Base-by-base conservation (phyloP, 192 early-diverging fungal species). In the Glomus cerebriforme region DNA sequence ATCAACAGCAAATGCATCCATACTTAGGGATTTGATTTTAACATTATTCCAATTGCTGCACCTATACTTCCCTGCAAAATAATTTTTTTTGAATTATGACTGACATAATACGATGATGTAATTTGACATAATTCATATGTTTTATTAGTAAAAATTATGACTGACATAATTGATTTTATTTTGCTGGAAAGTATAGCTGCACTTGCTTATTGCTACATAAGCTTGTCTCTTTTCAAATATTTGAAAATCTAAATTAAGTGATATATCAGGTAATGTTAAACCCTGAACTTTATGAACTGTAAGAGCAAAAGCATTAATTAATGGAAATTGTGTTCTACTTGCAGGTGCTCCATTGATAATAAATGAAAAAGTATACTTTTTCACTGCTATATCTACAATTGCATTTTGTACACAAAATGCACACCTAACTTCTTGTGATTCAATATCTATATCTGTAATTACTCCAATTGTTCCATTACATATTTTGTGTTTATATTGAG, bases 21-120 rank as follows among this genome's bases (percentile, higher is more conserved):
- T 81, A 81, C 67, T 62, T 81, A 69, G 31, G 7, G 15, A 68
- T 83, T 24, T 78, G 73, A 27, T 81, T 81, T 43, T 64, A 83
- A 63, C 68, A 75, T 59, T 59, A 29, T 26, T 37, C 27, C 27
- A 72, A 70, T 27, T 63, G 15, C 68, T 70, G 6, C 34, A 45
- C 6, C 37, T n/a, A n/a, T n/a, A n/a, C n/a, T n/a, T n/a, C n/a
- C n/a, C n/a, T n/a, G n/a, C n/a, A n/a, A n/a, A n/a, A n/a, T n/a
- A n/a, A n/a, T n/a, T n/a, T n/a, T n/a, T n/a, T n/a, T n/a, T n/a
- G n/a, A n/a, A n/a, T n/a, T n/a, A n/a, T n/a, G n/a, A n/a, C n/a
- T n/a, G n/a, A n/a, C n/a, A n/a, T n/a, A n/a, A n/a, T n/a, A n/a
- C n/a, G n/a, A n/a, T n/a, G n/a, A n/a, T n/a, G n/a, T n/a, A n/a